Evolutionary conservation across 2,329 filamentous ascomycete genomes (phyloP).

Genomic region (Davidsoniella eucalypti): DNA sequence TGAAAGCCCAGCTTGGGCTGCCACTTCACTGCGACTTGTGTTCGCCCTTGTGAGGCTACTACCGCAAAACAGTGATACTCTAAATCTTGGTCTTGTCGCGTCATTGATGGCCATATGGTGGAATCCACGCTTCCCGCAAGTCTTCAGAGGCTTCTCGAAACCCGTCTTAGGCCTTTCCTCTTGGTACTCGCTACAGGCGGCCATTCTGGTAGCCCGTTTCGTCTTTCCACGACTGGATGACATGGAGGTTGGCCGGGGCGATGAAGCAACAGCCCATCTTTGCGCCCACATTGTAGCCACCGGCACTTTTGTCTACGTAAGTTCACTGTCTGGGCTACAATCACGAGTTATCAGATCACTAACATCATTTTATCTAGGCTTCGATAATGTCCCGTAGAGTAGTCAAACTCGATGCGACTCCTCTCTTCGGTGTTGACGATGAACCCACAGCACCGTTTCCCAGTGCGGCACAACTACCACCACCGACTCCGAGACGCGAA

Average conservation of each 20-base stretch:
- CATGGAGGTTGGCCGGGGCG: constrained; percentile 23
- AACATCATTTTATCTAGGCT: background rate
- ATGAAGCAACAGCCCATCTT: constrained; percentile 26
- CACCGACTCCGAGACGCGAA: background rate
- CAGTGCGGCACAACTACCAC: background rate
- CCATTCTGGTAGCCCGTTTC: constrained; percentile 40
- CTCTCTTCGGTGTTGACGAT: constrained; percentile 27
- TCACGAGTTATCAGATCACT: no score
- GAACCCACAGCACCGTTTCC: constrained; percentile 4
- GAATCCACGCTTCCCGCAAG: constrained; percentile 50
- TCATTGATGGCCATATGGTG: constrained; percentile 43
- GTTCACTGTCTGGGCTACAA: constrained; percentile 16
- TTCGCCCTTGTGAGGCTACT: constrained; percentile 22
- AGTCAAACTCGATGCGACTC: constrained; percentile 36
- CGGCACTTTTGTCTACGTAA: constrained; percentile 35
- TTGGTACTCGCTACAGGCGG: constrained; percentile 49
- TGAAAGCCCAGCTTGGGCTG: constrained; percentile 3
- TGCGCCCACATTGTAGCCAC: constrained; percentile 40
- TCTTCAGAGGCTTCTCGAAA: constrained; percentile 39
- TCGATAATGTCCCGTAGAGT: constrained; percentile 3
- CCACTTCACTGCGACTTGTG: background rate
- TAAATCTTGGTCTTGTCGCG: constrained; percentile 31
- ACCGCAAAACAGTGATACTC: constrained; percentile 25
- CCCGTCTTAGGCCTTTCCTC: constrained; percentile 43
- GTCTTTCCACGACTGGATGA: constrained; percentile 28